A percentile compares a stretch with the other conserved stretches of the same genome.
These are phyloP conservation scores for Pseudozyma thailandica DNA, from an alignment of 1,284 basidiomycete genomes.

Conservation along the genomic window DNA sequence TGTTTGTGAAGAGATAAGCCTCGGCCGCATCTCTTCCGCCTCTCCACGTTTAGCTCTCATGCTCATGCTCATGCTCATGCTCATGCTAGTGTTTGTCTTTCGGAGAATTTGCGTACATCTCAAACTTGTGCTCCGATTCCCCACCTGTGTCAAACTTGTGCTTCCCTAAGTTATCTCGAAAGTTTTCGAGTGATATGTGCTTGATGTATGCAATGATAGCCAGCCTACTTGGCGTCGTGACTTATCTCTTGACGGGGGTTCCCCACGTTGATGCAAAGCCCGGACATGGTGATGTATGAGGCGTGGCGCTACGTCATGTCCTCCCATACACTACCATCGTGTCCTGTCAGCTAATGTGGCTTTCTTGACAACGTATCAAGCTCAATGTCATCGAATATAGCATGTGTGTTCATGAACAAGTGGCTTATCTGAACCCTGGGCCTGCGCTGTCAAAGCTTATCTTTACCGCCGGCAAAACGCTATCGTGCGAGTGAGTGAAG, in stretches of 20 bases:
- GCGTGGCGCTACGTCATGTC: not conserved
- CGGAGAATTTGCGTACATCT: conserved; percentile 1
- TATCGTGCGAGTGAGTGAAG: conserved; percentile 18
- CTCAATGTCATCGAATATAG: not conserved
- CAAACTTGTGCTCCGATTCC: not conserved
- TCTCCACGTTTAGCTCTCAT: not conserved
- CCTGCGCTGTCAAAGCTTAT: conserved; percentile 6
- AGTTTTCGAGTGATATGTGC: no score
- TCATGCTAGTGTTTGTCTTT: not conserved
- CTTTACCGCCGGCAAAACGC: conserved; percentile 14
- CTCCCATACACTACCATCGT: no score
- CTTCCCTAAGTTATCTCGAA: not conserved
- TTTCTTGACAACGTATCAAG: no score
- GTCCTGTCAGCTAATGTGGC: no score
- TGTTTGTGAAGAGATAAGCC: not conserved
- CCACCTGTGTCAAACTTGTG: no score
- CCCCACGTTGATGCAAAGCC: conserved; percentile 1
- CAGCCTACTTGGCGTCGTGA: no score
- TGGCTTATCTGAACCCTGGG: conserved; percentile 2
- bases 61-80: not conserved
- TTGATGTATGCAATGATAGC: no score
- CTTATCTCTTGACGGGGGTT: no score
- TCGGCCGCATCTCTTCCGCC: no score
- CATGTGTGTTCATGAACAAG: not conserved
- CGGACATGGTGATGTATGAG: not conserved